Evolutionary conservation across 176 grass and related monocot species (phyloP).

Genomic region (Musa acuminata): DNA sequence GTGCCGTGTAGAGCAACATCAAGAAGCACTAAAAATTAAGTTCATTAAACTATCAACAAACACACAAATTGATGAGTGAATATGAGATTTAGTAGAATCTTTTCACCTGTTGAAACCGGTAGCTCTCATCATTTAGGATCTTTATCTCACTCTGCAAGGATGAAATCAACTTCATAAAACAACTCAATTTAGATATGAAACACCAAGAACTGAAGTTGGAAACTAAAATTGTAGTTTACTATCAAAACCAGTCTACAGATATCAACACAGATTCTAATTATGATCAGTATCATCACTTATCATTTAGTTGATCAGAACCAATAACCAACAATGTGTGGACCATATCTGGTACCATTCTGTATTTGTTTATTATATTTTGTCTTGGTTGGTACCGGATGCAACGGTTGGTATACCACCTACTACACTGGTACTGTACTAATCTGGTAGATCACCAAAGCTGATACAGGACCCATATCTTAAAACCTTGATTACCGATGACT

Average conservation of each 20-base stretch:
- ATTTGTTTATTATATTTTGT: too few species aligned
- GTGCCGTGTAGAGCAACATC: background rate
- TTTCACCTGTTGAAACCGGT: conserved; percentile 69
- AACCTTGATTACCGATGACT: too few species aligned
- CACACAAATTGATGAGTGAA: background rate
- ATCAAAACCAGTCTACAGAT: background rate
- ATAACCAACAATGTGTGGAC: too few species aligned
- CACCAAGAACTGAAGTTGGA: too few species aligned
- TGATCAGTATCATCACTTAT: background rate
- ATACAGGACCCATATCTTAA: too few species aligned
- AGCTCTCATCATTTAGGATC: conserved; percentile 68
- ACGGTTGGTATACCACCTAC: too few species aligned
- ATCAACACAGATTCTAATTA: background rate
- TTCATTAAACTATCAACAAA: background rate
- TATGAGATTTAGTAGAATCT: background rate
- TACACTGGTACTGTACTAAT: too few species aligned
- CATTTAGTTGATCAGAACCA: too few species aligned
- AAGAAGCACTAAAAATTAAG: conserved; percentile 1
- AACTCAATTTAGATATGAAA: background rate
- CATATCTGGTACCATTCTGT: too few species aligned
- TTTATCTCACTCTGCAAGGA: conserved; percentile 82
- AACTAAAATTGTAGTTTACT: background rate
- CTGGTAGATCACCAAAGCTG: too few species aligned
- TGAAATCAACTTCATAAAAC: conserved; percentile 21
- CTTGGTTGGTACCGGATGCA: too few species aligned